phyloP scores from a whole-genome alignment of 1,284 basidiomycete genomes.

The Ceratobasidium papillatum region DNA sequence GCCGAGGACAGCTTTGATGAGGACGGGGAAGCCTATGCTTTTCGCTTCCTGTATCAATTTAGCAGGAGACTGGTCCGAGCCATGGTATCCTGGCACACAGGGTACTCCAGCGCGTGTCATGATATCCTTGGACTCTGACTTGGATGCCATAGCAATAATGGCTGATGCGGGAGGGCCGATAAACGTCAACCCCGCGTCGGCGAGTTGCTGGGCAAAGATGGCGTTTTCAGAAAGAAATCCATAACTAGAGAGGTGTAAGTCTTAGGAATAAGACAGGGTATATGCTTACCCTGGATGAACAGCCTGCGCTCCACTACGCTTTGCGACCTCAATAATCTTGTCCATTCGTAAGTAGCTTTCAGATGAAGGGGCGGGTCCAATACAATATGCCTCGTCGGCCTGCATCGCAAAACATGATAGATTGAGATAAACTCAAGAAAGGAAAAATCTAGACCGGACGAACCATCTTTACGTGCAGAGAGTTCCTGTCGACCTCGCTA shows the following conservation, averaged over 20 bases:
- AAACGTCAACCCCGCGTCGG: conserved; percentile 90
- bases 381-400: conserved; percentile 97
- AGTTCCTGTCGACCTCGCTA: conserved; percentile 81
- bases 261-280: neutral
- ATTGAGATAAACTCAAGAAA: neutral
- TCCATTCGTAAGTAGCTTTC: conserved; percentile 93
- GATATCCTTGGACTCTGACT: conserved; percentile 89
- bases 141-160: conserved; percentile 93
- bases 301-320: conserved; percentile 83
- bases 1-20: conserved; percentile 96
- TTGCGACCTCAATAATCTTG: conserved; percentile 86
- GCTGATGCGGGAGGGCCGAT: conserved; percentile 95
- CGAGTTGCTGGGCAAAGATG: conserved; percentile 84
- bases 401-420: conserved; percentile 50
- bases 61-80: conserved; percentile 72
- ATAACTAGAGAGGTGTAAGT: conserved; percentile 61
- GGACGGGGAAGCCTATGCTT: conserved; percentile 87
- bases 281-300: conserved; percentile 77
- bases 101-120: conserved; percentile 92
- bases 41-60: conserved; percentile 72
- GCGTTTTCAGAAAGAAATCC: conserved; percentile 96
- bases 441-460: conserved; percentile 43
- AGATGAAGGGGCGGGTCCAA: conserved; percentile 86
- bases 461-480: conserved; percentile 80
- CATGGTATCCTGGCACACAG: conserved; percentile 93